Evolutionary conservation across 2,329 filamentous ascomycete species (phyloP).

Genomic region (Alternaria angustiovoidea): DNA sequence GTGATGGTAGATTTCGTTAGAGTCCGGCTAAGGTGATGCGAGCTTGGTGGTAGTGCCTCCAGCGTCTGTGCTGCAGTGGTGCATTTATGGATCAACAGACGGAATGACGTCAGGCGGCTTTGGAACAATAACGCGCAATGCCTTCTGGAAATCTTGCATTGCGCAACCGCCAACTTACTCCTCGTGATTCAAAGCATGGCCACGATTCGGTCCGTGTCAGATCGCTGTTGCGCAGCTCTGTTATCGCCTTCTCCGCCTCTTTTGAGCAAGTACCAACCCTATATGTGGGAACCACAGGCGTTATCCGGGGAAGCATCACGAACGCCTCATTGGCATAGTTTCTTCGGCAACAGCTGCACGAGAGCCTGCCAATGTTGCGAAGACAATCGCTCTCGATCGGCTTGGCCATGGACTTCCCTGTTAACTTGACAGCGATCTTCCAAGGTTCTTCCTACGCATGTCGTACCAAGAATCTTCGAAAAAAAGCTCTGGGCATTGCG

Average conservation of each 20-base stretch:
- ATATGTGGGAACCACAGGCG: background rate
- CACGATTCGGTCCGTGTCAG: background rate
- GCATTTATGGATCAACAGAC: conserved; percentile 12
- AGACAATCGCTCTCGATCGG: background rate
- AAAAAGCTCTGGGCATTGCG: background rate
- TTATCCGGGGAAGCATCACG: background rate
- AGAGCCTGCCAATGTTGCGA: background rate
- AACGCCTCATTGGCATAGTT: background rate
- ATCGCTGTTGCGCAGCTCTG: background rate
- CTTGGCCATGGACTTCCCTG: background rate
- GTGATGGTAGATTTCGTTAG: conserved; percentile 11
- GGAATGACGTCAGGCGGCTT: conserved; percentile 21
- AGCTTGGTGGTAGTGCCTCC: conserved; percentile 6
- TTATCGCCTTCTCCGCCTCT: background rate
- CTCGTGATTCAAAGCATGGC: conserved; percentile 3
- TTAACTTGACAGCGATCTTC: background rate
- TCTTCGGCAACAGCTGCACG: background rate
- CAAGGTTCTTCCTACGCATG: background rate
- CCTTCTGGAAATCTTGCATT: conserved; percentile 9
- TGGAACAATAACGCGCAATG: conserved; percentile 8
- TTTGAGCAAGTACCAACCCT: background rate
- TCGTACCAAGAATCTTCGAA: background rate
- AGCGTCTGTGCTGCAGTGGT: conserved; percentile 9
- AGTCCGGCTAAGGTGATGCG: conserved; percentile 10
- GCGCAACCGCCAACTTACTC: background rate